These are phyloP conservation scores for Silene uniflora DNA, from an alignment of 148 eudicot genomes.

Conservation along the genomic window DNA sequence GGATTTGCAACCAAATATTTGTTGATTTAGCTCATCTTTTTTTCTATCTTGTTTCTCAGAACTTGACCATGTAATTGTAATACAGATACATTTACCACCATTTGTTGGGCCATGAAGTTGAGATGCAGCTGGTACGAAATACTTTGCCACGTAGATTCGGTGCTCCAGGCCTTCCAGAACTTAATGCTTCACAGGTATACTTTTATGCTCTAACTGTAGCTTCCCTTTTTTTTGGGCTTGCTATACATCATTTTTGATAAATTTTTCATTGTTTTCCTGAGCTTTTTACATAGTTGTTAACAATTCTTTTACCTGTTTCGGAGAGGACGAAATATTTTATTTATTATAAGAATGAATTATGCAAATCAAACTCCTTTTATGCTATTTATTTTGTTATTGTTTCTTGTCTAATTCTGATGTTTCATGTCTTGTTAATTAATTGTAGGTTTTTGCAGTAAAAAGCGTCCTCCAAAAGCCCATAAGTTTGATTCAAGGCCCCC, in stretches of 20 bases:
- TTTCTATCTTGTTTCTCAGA: neutral
- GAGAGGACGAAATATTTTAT: neutral
- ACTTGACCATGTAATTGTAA: slow-evolving; percentile 6
- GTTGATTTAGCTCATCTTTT: neutral
- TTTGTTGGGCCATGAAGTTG: slow-evolving; percentile 96
- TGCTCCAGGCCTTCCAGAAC: slow-evolving; percentile 99
- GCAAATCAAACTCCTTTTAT: neutral
- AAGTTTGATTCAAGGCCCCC: slow-evolving; percentile 98
- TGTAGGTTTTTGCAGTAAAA: slow-evolving; percentile 93
- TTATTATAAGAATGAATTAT: neutral
- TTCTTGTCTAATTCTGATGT: neutral
- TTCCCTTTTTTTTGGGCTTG: too few relatives aligned
- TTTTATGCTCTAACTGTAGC: neutral
- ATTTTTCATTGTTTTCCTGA: neutral
- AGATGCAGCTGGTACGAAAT: slow-evolving; percentile 97
- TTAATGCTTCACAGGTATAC: slow-evolving; percentile 95
- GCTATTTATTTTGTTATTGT: neutral
- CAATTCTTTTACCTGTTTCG: neutral
- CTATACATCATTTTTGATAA: neutral
- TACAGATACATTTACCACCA: slow-evolving; percentile 94
- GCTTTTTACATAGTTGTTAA: neutral
- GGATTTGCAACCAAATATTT: neutral
- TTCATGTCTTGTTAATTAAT: neutral
- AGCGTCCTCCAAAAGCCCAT: slow-evolving; percentile 98
- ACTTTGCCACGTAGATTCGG: slow-evolving; percentile 96